phyloP scores from a whole-genome alignment of 106 monocot species.

The Platanthera zijinensis region DNA sequence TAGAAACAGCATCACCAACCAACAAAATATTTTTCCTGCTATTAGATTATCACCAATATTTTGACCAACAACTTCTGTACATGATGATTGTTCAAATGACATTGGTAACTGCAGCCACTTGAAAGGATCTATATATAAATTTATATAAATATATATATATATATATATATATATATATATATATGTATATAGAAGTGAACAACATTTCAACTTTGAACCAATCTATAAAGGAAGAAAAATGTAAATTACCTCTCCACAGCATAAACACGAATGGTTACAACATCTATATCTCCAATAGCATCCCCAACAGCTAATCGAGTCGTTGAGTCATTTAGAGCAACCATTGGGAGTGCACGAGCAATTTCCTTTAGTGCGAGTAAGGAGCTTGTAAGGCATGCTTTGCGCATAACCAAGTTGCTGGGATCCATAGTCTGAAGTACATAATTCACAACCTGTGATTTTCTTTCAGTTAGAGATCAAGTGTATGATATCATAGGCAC shows the following conservation, averaged over 20 bases:
- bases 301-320: slow-evolving; percentile 86
- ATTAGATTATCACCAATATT: too few species aligned
- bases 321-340: slow-evolving; percentile 65
- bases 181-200: neutral
- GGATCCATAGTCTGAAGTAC: slow-evolving; percentile 91
- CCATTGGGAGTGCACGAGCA: slow-evolving; percentile 87
- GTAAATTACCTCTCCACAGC: slow-evolving; percentile 75
- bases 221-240: neutral
- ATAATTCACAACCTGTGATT: slow-evolving; percentile 63
- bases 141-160: neutral
- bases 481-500: neutral
- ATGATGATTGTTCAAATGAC: too few species aligned
- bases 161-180: neutral
- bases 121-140: neutral
- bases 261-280: slow-evolving; percentile 64
- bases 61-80: neutral
- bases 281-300: slow-evolving; percentile 76
- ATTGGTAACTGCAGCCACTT: too few species aligned
- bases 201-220: neutral
- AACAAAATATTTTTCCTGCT: neutral
- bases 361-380: slow-evolving; percentile 78
- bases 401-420: slow-evolving; percentile 84
- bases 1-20: neutral
- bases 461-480: neutral
- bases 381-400: slow-evolving; percentile 68